A percentile compares a stretch with the other conserved stretches of the same genome.
Conservation (phyloP, 441 rosid species). For the Corymbia citriodora region DNA sequence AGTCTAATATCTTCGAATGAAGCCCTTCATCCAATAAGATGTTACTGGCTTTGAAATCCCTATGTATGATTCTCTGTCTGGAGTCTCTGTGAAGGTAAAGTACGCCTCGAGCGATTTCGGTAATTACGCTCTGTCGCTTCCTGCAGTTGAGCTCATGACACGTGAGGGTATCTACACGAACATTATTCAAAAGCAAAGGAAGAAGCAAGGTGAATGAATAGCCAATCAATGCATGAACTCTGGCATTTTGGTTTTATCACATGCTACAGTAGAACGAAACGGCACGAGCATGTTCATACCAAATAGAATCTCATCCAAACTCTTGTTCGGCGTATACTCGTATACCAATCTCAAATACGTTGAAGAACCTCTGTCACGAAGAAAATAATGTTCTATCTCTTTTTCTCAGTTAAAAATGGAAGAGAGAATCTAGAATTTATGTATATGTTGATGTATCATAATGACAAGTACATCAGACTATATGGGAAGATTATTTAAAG, state of each 20-base stretch:
- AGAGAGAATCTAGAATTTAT: too few relatives aligned
- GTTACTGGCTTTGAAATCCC: background rate
- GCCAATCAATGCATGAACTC: background rate
- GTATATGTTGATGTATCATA: too few relatives aligned
- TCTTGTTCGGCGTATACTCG: background rate
- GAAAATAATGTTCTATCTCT: too few relatives aligned
- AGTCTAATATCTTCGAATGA: background rate
- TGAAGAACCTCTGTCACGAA: too few relatives aligned
- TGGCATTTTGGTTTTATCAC: background rate
- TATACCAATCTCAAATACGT: background rate
- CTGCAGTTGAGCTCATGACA: background rate
- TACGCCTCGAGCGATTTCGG: background rate
- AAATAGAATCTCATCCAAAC: slow-evolving; percentile 2
- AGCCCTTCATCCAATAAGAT: background rate
- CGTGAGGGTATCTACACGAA: background rate
- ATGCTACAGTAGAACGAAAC: background rate
- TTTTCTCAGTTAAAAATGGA: too few relatives aligned
- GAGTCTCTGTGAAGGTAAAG: background rate
- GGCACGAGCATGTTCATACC: background rate
- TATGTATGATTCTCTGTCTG: background rate
- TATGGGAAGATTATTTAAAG: too few relatives aligned
- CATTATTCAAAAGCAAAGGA: background rate
- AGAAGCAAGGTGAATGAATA: background rate
- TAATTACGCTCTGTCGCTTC: background rate
- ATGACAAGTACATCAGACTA: too few relatives aligned